These are phyloP conservation scores for Adansonia rubrostipa DNA, from an alignment of 441 rosid genomes.

Conservation along the genomic window DNA sequence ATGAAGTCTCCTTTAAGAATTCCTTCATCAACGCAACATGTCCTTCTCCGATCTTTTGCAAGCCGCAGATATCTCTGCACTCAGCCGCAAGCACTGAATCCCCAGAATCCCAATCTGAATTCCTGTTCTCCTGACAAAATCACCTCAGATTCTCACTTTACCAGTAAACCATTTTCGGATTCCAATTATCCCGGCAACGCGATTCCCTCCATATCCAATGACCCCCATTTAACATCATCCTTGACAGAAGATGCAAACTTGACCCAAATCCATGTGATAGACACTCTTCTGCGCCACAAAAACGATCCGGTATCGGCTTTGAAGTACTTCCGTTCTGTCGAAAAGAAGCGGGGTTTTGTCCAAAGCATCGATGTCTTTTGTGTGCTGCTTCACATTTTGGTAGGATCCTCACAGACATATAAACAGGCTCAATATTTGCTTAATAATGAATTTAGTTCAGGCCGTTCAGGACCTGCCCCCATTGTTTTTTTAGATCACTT, in stretches of 20 bases:
- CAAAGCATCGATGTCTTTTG: slow-evolving; percentile 50
- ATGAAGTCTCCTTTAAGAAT: slow-evolving; percentile 41
- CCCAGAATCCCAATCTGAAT: slow-evolving; percentile 32
- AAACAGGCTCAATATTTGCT: slow-evolving; percentile 44
- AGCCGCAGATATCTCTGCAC: slow-evolving; percentile 45
- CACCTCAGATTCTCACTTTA: slow-evolving; percentile 13
- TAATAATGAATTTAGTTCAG: slow-evolving; percentile 35
- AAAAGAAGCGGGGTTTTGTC: slow-evolving; percentile 42
- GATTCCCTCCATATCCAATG: slow-evolving; percentile 5
- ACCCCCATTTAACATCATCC: slow-evolving; percentile 9
- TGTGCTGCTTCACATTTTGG: slow-evolving; percentile 60
- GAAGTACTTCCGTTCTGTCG: slow-evolving; percentile 42
- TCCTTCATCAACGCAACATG: slow-evolving; percentile 29
- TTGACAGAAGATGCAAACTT: slow-evolving; percentile 18
- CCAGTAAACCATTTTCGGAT: slow-evolving; percentile 26
- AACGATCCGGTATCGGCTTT: slow-evolving; percentile 51
- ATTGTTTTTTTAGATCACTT: slow-evolving; percentile 42
- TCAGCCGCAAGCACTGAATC: slow-evolving; percentile 32
- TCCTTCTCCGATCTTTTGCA: slow-evolving; percentile 32
- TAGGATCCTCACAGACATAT: slow-evolving; percentile 33
- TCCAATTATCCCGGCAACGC: slow-evolving; percentile 14
- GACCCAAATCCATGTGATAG: slow-evolving; percentile 39
- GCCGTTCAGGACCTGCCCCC: slow-evolving; percentile 43
- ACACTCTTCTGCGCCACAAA: slow-evolving; percentile 46
- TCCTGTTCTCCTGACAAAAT: not conserved